Conservation (phyloP, 352 stramenopile genomes). For the Phytophthora pini region DNA sequence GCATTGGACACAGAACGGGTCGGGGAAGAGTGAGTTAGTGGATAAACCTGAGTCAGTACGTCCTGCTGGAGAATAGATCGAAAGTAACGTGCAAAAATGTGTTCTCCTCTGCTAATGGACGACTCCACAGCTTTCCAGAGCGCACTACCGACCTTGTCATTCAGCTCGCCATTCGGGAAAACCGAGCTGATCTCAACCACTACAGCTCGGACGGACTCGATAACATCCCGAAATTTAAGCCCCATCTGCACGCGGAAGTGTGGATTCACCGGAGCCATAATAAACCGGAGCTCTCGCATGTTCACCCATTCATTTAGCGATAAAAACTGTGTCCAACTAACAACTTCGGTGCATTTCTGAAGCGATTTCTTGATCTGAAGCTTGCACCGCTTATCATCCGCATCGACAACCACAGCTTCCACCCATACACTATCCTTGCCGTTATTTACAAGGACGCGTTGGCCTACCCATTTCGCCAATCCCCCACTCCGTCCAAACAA, state of each 20-base stretch:
- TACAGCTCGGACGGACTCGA: constrained; percentile 67
- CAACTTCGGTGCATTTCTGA: constrained; percentile 38
- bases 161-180: constrained; percentile 70
- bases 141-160: constrained; percentile 58
- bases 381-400: constrained; percentile 72
- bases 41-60: constrained; percentile 14
- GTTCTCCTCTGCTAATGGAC: constrained; percentile 62
- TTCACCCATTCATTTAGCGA: constrained; percentile 56
- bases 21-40: constrained; percentile 1
- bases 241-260: constrained; percentile 76
- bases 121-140: constrained; percentile 64
- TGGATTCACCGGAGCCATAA: constrained; percentile 56
- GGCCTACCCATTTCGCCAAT: constrained; percentile 60
- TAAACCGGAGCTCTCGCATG: constrained; percentile 60
- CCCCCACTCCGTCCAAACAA: constrained; percentile 48
- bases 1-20: constrained; percentile 22
- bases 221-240: constrained; percentile 59
- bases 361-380: constrained; percentile 67
- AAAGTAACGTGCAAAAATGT: constrained; percentile 80
- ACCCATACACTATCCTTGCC: constrained; percentile 75
- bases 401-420: constrained; percentile 58
- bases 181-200: constrained; percentile 79
- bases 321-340: constrained; percentile 52
- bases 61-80: constrained; percentile 70
- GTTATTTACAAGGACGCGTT: constrained; percentile 72